A percentile compares a stretch with the other conserved stretches of the same genome.
Evolutionary conservation across 371 early-diverging fungal genomes (phyloP).

Genomic region (Mortierella sp.): DNA sequence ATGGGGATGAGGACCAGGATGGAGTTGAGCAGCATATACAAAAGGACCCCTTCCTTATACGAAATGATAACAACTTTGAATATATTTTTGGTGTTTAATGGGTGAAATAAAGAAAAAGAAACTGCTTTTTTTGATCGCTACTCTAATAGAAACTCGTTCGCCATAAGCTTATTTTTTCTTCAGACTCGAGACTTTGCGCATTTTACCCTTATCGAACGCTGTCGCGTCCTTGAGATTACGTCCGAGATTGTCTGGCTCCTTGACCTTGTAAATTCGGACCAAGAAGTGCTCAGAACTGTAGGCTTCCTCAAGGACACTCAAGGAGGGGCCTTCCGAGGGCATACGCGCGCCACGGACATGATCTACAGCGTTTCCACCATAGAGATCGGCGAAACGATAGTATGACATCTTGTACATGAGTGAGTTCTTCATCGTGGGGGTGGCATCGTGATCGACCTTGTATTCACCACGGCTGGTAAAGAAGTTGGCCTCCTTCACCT

Average conservation of each 20-base stretch:
- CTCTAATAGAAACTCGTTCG: no score
- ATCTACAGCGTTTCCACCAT: conserved; percentile 85
- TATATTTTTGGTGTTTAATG: conserved; percentile 2
- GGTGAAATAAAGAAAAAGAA: not conserved
- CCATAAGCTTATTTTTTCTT: conserved; percentile 22
- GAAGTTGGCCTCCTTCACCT: conserved; percentile 89
- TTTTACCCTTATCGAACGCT: conserved; percentile 68
- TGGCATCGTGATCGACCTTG: conserved; percentile 91
- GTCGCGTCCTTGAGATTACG: conserved; percentile 80
- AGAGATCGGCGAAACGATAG: conserved; percentile 92
- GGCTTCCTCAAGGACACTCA: conserved; percentile 92
- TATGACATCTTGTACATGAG: conserved; percentile 98
- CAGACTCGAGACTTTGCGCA: conserved; percentile 32
- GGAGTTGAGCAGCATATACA: not conserved
- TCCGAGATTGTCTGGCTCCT: conserved; percentile 92
- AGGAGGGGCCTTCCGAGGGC: conserved; percentile 81
- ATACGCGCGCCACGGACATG: conserved; percentile 89
- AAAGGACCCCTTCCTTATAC: not conserved
- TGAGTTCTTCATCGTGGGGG: conserved; percentile 89
- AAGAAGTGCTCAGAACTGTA: conserved; percentile 94
- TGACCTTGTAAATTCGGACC: conserved; percentile 97
- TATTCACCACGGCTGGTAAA: conserved; percentile 94
- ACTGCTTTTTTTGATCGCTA: not conserved
- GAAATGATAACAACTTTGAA: not conserved
- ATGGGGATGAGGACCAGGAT: not conserved